Percentiles rank a stretch among this genome's conserved stretches.
Conservation (phyloP, 306 rosid species). For the Oemleria cerasiformis region DNA sequence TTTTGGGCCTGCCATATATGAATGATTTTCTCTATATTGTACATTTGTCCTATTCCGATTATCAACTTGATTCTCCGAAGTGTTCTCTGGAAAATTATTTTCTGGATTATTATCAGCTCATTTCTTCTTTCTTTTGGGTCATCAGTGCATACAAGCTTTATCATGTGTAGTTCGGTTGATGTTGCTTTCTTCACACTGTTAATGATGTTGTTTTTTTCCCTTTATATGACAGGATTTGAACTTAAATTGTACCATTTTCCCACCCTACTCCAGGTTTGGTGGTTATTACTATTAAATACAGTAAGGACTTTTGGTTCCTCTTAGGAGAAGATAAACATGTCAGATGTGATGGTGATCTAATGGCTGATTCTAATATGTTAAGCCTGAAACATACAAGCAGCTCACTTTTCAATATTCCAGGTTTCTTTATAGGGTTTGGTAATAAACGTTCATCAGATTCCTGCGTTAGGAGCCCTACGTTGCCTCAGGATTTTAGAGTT, state of each 20-base stretch:
- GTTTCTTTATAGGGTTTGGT: slow-evolving; percentile 57
- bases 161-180: not conserved
- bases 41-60: not conserved
- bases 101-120: not conserved
- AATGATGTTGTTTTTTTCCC: not conserved
- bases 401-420: slow-evolving; percentile 58
- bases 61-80: not conserved
- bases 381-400: slow-evolving; percentile 53
- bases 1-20: not conserved
- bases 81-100: no score
- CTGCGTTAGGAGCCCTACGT: slow-evolving; percentile 76
- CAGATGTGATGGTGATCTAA: slow-evolving; percentile 34
- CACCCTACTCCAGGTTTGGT: no score
- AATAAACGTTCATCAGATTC: slow-evolving; percentile 49
- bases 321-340: slow-evolving; percentile 33
- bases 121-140: not conserved
- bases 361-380: slow-evolving; percentile 62
- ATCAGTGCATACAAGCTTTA: not conserved
- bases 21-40: not conserved
- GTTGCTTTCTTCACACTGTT: not conserved
- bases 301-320: slow-evolving; percentile 28
- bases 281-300: not conserved
- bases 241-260: no score
- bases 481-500: slow-evolving; percentile 67
- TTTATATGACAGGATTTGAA: no score